These are phyloP conservation scores for Penicillium salamii DNA, from an alignment of 495 filamentous ascomycete genomes.

Conservation along the genomic window DNA sequence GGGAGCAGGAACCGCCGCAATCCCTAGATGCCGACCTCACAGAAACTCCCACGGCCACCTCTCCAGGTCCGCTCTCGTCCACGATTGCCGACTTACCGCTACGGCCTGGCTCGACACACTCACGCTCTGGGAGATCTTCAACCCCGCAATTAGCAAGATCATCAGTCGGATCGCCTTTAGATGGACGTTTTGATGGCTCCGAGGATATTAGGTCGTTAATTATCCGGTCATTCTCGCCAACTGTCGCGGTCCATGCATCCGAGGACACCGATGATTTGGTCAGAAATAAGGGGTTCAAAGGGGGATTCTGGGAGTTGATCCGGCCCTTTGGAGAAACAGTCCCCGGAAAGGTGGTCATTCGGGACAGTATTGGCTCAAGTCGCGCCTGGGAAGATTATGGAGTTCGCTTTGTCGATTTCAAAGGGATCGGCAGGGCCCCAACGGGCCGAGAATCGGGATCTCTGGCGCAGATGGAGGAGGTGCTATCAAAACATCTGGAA, in stretches of 20 bases:
- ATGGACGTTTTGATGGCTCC: conserved; percentile 47
- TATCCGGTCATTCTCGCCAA: conserved; percentile 79
- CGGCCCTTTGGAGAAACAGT: conserved; percentile 90
- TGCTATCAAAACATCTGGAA: conserved; percentile 49
- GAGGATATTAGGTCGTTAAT: conserved; percentile 72
- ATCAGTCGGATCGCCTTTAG: conserved; percentile 50
- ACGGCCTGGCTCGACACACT: conserved; percentile 50
- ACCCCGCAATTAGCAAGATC: conserved; percentile 56
- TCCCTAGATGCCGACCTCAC: conserved; percentile 48
- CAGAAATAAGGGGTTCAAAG: conserved; percentile 77
- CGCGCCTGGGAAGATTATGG: conserved; percentile 86
- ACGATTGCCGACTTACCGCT: conserved; percentile 38
- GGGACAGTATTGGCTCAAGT: conserved; percentile 84
- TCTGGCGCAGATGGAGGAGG: conserved; percentile 58
- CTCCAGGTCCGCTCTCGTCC: conserved; percentile 38
- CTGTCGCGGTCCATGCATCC: conserved; percentile 80
- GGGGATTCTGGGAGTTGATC: conserved; percentile 78
- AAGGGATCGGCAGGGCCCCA: conserved; percentile 19
- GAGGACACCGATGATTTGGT: conserved; percentile 77
- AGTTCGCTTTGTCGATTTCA: conserved; percentile 70
- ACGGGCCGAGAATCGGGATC: conserved; percentile 21
- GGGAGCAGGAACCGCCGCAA: conserved; percentile 37
- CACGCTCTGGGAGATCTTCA: conserved; percentile 58
- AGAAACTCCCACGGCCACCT: conserved; percentile 51
- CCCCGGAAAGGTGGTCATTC: conserved; percentile 80